Evolutionary conservation across 345 rosid genomes (phyloP).

Genomic region (Adansonia digitata): DNA sequence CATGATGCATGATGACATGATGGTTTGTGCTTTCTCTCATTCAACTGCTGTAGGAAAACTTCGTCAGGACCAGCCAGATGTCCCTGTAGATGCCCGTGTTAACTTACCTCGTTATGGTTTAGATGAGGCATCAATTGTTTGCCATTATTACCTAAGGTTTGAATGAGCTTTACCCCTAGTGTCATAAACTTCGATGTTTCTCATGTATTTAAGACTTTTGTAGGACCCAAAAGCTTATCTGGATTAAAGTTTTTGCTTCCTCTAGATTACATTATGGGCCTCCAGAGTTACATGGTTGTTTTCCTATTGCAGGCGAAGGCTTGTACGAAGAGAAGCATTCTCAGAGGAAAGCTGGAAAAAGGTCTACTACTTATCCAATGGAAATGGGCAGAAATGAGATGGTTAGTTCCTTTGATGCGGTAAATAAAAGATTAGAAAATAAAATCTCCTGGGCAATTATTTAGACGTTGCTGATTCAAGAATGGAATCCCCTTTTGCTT

Average conservation of each 20-base stretch:
- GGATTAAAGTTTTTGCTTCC: not conserved
- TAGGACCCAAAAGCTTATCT: not conserved
- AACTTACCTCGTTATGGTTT: conserved; percentile 59
- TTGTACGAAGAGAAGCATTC: conserved; percentile 56
- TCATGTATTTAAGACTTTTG: no score
- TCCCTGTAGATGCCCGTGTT: conserved; percentile 72
- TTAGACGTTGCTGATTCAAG: no score
- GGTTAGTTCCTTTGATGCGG: conserved; percentile 63
- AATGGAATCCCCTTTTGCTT: no score
- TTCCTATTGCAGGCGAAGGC: conserved; percentile 66
- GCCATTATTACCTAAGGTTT: conserved; percentile 92
- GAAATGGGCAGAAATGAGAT: conserved; percentile 89
- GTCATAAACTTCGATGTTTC: not conserved
- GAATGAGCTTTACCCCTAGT: conserved; percentile 8
- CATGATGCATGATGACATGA: conserved; percentile 92
- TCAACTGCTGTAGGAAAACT: conserved; percentile 98
- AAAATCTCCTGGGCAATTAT: no score
- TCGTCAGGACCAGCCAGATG: conserved; percentile 82
- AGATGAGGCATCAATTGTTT: conserved; percentile 85
- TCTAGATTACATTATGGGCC: not conserved
- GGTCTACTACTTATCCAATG: conserved; percentile 67
- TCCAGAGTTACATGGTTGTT: not conserved
- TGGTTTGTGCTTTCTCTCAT: conserved; percentile 92
- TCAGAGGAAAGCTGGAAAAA: conserved; percentile 82
- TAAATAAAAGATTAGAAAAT: no score